Evolutionary conservation across 2,329 filamentous ascomycete species (phyloP).

Genomic region (Aureobasidium uvarum): DNA sequence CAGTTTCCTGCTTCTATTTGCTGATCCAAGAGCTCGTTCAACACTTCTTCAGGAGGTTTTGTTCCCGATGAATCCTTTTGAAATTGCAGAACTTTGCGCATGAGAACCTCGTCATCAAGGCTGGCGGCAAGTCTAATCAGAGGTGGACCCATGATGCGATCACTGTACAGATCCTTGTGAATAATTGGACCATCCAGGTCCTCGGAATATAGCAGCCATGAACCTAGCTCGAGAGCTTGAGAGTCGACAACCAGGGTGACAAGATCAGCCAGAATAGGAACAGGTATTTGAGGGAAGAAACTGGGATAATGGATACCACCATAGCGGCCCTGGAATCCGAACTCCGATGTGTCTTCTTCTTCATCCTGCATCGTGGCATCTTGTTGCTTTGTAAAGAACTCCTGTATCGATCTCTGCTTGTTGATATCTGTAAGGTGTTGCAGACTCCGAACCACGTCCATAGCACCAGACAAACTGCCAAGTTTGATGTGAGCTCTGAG

Average conservation of each 20-base stretch:
- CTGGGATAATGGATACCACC: conserved; percentile 46
- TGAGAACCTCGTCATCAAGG: conserved; percentile 45
- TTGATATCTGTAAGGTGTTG: conserved; percentile 46
- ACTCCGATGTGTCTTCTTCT: conserved; percentile 18
- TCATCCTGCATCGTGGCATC: neutral
- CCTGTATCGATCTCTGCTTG: conserved; percentile 43
- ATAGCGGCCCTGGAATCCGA: conserved; percentile 35
- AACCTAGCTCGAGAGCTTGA: conserved; percentile 50
- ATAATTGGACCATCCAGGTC: conserved; percentile 58
- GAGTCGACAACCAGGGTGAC: conserved; percentile 52
- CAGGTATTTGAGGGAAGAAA: conserved; percentile 48
- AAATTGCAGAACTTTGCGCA: conserved; percentile 33
- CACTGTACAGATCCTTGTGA: conserved; percentile 44
- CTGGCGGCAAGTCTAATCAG: conserved; percentile 56
- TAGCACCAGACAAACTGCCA: conserved; percentile 43
- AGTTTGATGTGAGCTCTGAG: conserved; percentile 42
- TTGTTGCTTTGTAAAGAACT: conserved; percentile 41
- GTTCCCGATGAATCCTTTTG: conserved; percentile 11
- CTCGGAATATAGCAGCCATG: conserved; percentile 53
- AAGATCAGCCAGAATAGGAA: conserved; percentile 50
- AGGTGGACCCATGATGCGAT: conserved; percentile 52
- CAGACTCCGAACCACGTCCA: conserved; percentile 41
- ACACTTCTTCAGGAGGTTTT: conserved; percentile 32
- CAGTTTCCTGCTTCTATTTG: conserved; percentile 45
- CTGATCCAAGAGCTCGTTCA: conserved; percentile 45